phyloP scores from a whole-genome alignment of 2,329 filamentous ascomycete genomes.

The Hortaea werneckii region DNA sequence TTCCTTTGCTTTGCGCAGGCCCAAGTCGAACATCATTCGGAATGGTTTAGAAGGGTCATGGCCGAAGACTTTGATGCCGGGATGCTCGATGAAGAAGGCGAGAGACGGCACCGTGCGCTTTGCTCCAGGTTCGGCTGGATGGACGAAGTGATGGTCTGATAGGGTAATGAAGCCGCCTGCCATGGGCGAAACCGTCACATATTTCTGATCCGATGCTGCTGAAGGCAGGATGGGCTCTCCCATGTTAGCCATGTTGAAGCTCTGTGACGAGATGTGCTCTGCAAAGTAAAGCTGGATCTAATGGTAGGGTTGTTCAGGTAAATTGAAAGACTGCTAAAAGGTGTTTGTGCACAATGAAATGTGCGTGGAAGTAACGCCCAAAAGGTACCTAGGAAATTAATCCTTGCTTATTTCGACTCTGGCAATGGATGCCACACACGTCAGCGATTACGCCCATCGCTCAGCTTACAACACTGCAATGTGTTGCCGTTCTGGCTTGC shows the following conservation, averaged over 20 bases:
- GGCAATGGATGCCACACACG: too few relatives aligned
- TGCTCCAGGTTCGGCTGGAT: conserved; percentile 30
- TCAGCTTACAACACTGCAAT: too few relatives aligned
- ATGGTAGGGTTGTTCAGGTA: too few relatives aligned
- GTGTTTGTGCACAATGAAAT: too few relatives aligned
- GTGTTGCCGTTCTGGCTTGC: too few relatives aligned
- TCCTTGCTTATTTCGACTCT: too few relatives aligned
- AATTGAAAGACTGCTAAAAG: too few relatives aligned
- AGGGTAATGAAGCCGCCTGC: conserved; percentile 24
- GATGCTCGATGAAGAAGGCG: conserved; percentile 43
- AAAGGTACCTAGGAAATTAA: too few relatives aligned
- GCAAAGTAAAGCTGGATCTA: too few relatives aligned
- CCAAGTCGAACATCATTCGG: conserved; percentile 45
- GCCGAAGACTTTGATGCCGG: conserved; percentile 14
- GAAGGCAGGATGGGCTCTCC: conserved; percentile 11
- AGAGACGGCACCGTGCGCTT: conserved; percentile 43
- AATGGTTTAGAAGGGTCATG: conserved; percentile 13
- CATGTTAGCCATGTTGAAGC: not conserved
- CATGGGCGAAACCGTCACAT: conserved; percentile 22
- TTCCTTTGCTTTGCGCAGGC: conserved; percentile 36
- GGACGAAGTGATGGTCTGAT: conserved; percentile 19
- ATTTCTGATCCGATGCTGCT: conserved; percentile 13
- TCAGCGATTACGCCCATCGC: too few relatives aligned
- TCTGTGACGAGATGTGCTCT: too few relatives aligned
- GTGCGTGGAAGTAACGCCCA: too few relatives aligned